Evolutionary conservation across 31 red algal genomes (phyloP), one percentile per base, ranked within the genome.

Genomic region (Odonthalia washingtoniensis): DNA sequence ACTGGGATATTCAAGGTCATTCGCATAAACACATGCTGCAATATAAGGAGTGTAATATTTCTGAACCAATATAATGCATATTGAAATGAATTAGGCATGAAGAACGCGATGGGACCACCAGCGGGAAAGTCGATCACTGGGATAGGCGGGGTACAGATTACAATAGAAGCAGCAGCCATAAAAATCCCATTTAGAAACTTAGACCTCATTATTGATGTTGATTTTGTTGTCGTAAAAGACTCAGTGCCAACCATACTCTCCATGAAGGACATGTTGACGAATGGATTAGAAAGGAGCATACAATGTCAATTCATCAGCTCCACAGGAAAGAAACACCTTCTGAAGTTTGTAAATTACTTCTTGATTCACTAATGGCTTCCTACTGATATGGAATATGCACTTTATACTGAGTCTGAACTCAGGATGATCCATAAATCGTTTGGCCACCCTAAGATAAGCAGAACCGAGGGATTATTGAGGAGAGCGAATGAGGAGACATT

Each of bases 1-100:
- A n/a, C n/a, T n/a, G n/a, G n/a, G n/a, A n/a, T n/a, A n/a, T 77
- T 77, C 42, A 77, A 77, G 57, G 42, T 18, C n/a, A 46, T 77
- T 46, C 42, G 46, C 14, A 4, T 77, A 2, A 46, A 77, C 40
- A 77, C 74, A 3, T 77, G 74, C n/a, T 3, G 4, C 12, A 77
- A 77, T 18, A 4, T 6, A 4, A 43, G 24, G 2, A 43, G 38
- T 4, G 35, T 37, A 36, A 74, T 74, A 3, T 77, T 27, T 46
- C 57, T 53, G 34, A 9, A 42, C 2, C 74, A 77, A 49, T 77
- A 77, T 46, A 9, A 37, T 17, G 80, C 61, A 70, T 40, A 65
- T 0, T 45, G 80, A 28, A 35, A 45, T 46, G 40, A 45, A 32
- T 45, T 69, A 49, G 27, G 39, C 14, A 14, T 66, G 12, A 31